Percentiles rank a stretch among this genome's conserved stretches.
Evolutionary conservation across 352 stramenopile species (phyloP).

Genomic region (Phytophthora lateralis): DNA sequence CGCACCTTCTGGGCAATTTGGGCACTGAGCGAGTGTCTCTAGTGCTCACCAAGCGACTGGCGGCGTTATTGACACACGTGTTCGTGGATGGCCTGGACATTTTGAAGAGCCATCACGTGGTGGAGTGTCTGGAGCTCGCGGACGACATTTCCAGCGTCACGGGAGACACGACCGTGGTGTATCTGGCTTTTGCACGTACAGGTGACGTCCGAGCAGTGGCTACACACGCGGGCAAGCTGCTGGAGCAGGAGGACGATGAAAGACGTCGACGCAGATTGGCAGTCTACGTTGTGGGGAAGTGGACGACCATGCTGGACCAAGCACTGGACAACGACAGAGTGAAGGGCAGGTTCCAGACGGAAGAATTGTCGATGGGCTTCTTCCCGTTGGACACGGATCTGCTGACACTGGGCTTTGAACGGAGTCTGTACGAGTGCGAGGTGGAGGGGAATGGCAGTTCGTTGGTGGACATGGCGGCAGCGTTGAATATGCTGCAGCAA

Average conservation of each 20-base stretch:
- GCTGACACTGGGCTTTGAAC: constrained; percentile 60
- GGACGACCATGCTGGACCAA: constrained; percentile 59
- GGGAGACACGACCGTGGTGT: constrained; percentile 44
- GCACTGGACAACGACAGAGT: constrained; percentile 43
- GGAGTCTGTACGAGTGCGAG: constrained; percentile 58
- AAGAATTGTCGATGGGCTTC: constrained; percentile 53
- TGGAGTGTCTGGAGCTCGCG: constrained; percentile 63
- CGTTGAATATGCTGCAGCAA: constrained; percentile 59
- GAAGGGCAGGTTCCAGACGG: constrained; percentile 45
- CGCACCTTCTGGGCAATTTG: constrained; percentile 41
- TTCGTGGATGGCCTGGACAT: constrained; percentile 52
- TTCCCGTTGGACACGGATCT: constrained; percentile 66
- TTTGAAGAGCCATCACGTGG: constrained; percentile 39
- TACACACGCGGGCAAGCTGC: constrained; percentile 44
- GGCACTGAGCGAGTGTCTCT: constrained; percentile 47
- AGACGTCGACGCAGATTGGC: constrained; percentile 26
- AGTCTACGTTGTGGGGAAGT: constrained; percentile 52
- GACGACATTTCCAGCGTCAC: constrained; percentile 49
- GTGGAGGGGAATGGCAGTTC: constrained; percentile 52
- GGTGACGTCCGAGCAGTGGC: constrained; percentile 54
- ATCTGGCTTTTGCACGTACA: constrained; percentile 48
- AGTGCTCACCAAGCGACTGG: constrained; percentile 60
- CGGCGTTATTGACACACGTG: constrained; percentile 65
- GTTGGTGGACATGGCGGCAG: constrained; percentile 53
- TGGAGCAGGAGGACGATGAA: constrained; percentile 32